phyloP scores from a whole-genome alignment of 768 basidiomycete genomes.

The Pholiota microspora region DNA sequence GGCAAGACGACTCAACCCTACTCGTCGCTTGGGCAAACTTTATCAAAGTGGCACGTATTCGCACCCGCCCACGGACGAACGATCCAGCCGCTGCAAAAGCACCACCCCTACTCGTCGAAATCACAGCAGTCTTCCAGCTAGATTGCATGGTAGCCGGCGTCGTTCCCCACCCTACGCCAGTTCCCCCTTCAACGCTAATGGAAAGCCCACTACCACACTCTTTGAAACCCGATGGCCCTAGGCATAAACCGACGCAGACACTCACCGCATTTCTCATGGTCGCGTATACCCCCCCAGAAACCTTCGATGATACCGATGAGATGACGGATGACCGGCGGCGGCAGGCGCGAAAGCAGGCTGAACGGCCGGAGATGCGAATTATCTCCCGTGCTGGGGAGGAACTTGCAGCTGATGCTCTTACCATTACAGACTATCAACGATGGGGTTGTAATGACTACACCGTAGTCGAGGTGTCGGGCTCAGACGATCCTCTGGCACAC shows the following conservation, averaged over 20 bases:
- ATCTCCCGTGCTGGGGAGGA: slow-evolving; percentile 90
- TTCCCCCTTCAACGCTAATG: slow-evolving; percentile 17
- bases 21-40: slow-evolving; percentile 93
- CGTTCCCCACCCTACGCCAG: slow-evolving; percentile 64
- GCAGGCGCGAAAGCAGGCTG: slow-evolving; percentile 81
- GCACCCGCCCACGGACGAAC: slow-evolving; percentile 51
- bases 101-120: slow-evolving; percentile 74
- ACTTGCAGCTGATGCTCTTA: slow-evolving; percentile 79
- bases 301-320: slow-evolving; percentile 55
- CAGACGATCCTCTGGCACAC: slow-evolving; percentile 25
- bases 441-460: slow-evolving; percentile 94
- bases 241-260: slow-evolving; percentile 20
- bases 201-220: slow-evolving; percentile 16
- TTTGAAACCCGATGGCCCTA: slow-evolving; percentile 15
- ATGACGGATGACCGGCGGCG: slow-evolving; percentile 67
- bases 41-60: slow-evolving; percentile 86
- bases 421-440: slow-evolving; percentile 71
- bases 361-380: slow-evolving; percentile 92
- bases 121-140: slow-evolving; percentile 87
- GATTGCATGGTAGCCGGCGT: slow-evolving; percentile 97
- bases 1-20: slow-evolving; percentile 91
- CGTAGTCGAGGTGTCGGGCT: slow-evolving; percentile 51
- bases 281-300: slow-evolving; percentile 82
- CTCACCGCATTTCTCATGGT: slow-evolving; percentile 82
- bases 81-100: slow-evolving; percentile 44